Evolutionary conservation across 2,329 filamentous ascomycete genomes (phyloP), one percentile per base, ranked within the genome.

Genomic region (Talaromyces islandicus): DNA sequence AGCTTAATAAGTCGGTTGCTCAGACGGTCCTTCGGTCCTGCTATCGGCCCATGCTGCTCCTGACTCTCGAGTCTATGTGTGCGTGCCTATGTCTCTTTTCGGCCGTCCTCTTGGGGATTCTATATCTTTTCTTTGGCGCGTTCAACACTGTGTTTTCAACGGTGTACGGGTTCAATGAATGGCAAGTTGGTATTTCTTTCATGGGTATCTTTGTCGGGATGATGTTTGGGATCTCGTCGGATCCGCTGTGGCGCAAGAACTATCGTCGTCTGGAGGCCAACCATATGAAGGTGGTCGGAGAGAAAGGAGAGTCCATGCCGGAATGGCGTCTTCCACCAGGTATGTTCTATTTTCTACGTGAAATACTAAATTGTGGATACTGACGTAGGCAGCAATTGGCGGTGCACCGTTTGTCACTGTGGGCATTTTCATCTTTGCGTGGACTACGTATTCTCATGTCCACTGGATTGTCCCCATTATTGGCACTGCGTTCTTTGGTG

Each of bases 41-140:
- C 71, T 81, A 85, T 64, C 75, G 84, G 41, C 91, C 91, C 6
- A 89, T 94, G 70, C 85, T 94, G 74, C 83, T 97, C 6, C 81
- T 97, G 58, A 73, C 88, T 55, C 83, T 90, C 58, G 91, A 96
- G 77, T 90, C 90, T 64, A 97, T 96, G 91, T 90, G 88, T 62
- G 78, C 94, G 60, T 86, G 86, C 65, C 85, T 97, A 27, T 94
- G 91, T 73, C 76, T 94, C 24, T 89, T 92, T 67, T 90, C 90
- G 0, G 91, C 91, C 43, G 85, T 97, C 58, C 78, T 96, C n/a
- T 80, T 96, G 7, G 92, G 92, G 5, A 88, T 96, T 51, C 77
- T 96, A 2, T 96, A 96, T 71, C 84, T 96, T 43, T 96, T 95
- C 78, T 95, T 96, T 71, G 91, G 91, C 21, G 91, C 92, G 0